Base-by-base conservation (phyloP, 805 yeast species). In the Pichia scutulata region DNA sequence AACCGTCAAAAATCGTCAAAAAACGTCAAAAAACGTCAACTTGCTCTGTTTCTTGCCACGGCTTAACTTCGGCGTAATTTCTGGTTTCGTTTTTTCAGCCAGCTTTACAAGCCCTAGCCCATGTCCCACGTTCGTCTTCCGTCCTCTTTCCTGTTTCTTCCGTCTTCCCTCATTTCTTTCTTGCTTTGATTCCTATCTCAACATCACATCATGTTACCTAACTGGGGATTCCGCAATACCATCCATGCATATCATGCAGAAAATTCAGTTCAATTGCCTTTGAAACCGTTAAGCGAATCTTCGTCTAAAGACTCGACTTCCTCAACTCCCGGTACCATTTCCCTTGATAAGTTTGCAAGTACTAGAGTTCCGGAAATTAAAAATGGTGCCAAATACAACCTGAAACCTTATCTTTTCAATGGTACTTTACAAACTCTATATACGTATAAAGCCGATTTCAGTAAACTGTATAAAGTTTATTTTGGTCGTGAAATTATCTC, bases 341-440 rank as follows among this genome's bases (percentile, higher is more conserved):
- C 57, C 23, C 68, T 54, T 45, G 58, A 40, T 6, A 66, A 72
- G 21, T 68, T 78, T 37, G 59, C 77, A 44, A 56, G 59, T 37
- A 47, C 60, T 1, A 54, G 61, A 16, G 72, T 72, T 0, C 79
- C 81, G 0, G 74, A 73, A 48, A 63, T 76, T 40, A 49, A 54
- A 23, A 57, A 68, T 21, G 70, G 70, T 6, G 64, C 70, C 48
- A 64, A 65, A n/a, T 74, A 64, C 57, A 64, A 60, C 58, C 65
- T 76, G 45, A 71, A 73, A 53, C 82, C 82, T 4, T 61, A 70
- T 14, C 62, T 78, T 7, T 64, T 74, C 47, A 71, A 71, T 42
- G 82, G 82, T 24, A 73, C 74, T 43, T 55, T 73, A 22, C 82
- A 78, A 60, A 75, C 79, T 4, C 68, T 78, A 16, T 77, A 74